Evolutionary conservation across 2,329 filamentous ascomycete species (phyloP).

Genomic region (Clarireedia paspali): DNA sequence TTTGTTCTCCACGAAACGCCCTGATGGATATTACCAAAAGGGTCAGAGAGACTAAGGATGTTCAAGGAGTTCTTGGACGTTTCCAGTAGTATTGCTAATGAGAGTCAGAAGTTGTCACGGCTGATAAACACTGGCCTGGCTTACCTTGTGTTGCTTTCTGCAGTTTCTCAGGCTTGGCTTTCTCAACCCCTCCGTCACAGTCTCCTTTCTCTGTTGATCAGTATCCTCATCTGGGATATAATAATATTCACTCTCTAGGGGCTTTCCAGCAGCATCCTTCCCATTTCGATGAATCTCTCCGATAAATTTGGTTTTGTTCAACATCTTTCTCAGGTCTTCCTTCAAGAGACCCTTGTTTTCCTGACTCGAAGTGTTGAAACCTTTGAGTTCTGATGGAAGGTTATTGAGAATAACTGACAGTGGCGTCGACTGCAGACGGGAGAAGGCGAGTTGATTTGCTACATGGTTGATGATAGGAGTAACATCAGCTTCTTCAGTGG

Average conservation of each 20-base stretch:
- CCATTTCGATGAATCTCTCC: slow-evolving; percentile 85
- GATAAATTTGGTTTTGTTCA: slow-evolving; percentile 70
- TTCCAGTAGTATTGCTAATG: slow-evolving; percentile 62
- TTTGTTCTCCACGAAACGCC: background rate
- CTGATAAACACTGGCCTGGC: slow-evolving; percentile 19
- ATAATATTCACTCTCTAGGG: slow-evolving; percentile 93
- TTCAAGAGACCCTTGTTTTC: slow-evolving; percentile 44
- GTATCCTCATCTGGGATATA: slow-evolving; percentile 83
- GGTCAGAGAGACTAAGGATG: background rate
- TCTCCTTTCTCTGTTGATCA: slow-evolving; percentile 69
- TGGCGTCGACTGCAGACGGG: slow-evolving; percentile 83
- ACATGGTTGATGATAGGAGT: slow-evolving; percentile 68
- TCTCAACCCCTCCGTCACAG: slow-evolving; percentile 76
- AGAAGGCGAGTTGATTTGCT: slow-evolving; percentile 92
- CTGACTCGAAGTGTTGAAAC: slow-evolving; percentile 18
- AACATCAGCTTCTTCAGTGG: slow-evolving; percentile 33
- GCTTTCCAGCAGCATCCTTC: slow-evolving; percentile 91
- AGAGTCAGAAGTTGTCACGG: slow-evolving; percentile 3
- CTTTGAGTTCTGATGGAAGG: slow-evolving; percentile 61
- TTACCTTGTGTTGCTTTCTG: slow-evolving; percentile 94
- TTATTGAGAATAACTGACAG: slow-evolving; percentile 84
- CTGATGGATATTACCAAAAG: background rate
- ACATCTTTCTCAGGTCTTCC: slow-evolving; percentile 58
- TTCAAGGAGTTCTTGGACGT: slow-evolving; percentile 49
- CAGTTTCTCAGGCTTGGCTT: slow-evolving; percentile 87